These are phyloP conservation scores for Trichoderma harzianum DNA, from an alignment of 2,329 filamentous ascomycete genomes.

Conservation along the genomic window DNA sequence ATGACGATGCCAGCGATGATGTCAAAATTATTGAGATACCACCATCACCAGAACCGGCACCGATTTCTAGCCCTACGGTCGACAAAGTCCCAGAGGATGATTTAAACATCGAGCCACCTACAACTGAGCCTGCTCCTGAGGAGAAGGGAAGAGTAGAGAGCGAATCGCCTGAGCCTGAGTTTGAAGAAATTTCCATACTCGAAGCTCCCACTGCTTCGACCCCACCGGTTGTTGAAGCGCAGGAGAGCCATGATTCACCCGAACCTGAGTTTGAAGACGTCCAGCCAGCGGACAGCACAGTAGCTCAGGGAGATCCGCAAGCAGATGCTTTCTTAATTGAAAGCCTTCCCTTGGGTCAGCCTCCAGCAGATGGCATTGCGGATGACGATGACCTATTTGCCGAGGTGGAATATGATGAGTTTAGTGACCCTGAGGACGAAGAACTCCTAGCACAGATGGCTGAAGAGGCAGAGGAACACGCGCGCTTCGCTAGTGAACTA, in stretches of 20 bases:
- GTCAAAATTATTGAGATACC: slow-evolving; percentile 55
- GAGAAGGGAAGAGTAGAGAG: neutral
- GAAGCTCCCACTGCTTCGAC: slow-evolving; percentile 10
- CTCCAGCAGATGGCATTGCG: slow-evolving; percentile 23
- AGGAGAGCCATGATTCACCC: slow-evolving; percentile 33
- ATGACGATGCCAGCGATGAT: slow-evolving; percentile 56
- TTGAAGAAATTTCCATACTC: slow-evolving; percentile 37
- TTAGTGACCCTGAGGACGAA: slow-evolving; percentile 88
- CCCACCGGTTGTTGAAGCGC: neutral
- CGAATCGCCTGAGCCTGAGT: slow-evolving; percentile 28
- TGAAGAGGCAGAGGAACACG: slow-evolving; percentile 88
- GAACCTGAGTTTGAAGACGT: slow-evolving; percentile 39
- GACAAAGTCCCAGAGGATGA: slow-evolving; percentile 19
- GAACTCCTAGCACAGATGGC: slow-evolving; percentile 84
- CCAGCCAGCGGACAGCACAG: neutral
- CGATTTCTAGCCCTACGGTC: neutral
- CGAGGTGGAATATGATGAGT: slow-evolving; percentile 66
- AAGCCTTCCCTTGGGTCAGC: slow-evolving; percentile 13
- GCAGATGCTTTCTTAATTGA: slow-evolving; percentile 22
- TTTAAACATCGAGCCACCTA: neutral
- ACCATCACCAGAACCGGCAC: slow-evolving; percentile 27
- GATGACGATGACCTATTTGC: slow-evolving; percentile 46
- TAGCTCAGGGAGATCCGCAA: slow-evolving; percentile 14
- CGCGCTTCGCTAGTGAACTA: slow-evolving; percentile 82
- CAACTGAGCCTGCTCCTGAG: neutral